These are phyloP conservation scores for Hanseniaspora valbyensis DNA, from an alignment of 805 yeast species.

Conservation along the genomic window DNA sequence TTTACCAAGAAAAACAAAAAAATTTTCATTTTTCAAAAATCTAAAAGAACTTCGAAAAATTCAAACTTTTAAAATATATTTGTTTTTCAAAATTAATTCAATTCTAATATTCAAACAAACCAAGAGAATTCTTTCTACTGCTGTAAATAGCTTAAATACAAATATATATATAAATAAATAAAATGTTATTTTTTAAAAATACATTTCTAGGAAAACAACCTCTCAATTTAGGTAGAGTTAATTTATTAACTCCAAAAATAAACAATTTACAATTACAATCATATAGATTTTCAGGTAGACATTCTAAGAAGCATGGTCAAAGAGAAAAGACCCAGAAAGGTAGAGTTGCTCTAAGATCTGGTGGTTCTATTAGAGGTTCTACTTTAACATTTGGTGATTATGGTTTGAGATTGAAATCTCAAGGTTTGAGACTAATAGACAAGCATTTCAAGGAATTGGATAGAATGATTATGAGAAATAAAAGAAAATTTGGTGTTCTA, in stretches of 20 bases:
- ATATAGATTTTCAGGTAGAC: conserved; percentile 11
- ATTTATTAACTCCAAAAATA: background rate
- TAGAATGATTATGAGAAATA: conserved; percentile 67
- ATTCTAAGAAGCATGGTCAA: conserved; percentile 24
- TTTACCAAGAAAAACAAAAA: too few relatives aligned
- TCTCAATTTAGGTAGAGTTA: background rate
- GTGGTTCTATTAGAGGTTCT: conserved; percentile 87
- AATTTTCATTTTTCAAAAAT: too few relatives aligned
- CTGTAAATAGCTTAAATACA: background rate
- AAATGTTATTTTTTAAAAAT: background rate
- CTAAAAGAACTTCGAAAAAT: too few relatives aligned
- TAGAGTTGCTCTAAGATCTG: conserved; percentile 84
- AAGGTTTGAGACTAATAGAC: conserved; percentile 77
- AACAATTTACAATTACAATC: background rate
- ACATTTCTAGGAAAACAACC: background rate
- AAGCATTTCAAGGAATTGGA: conserved; percentile 87
- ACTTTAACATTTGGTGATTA: conserved; percentile 67
- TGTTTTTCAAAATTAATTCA: too few relatives aligned
- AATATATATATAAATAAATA: background rate
- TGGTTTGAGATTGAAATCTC: conserved; percentile 80
- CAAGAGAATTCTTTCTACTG: background rate
- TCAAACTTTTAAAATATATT: too few relatives aligned
- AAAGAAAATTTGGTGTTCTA: conserved; percentile 52
- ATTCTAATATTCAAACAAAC: too few relatives aligned
- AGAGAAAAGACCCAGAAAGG: conserved; percentile 73